These are phyloP conservation scores for Leonotis leonurus DNA, from an alignment of 257 asterid genomes.

Conservation along the genomic window DNA sequence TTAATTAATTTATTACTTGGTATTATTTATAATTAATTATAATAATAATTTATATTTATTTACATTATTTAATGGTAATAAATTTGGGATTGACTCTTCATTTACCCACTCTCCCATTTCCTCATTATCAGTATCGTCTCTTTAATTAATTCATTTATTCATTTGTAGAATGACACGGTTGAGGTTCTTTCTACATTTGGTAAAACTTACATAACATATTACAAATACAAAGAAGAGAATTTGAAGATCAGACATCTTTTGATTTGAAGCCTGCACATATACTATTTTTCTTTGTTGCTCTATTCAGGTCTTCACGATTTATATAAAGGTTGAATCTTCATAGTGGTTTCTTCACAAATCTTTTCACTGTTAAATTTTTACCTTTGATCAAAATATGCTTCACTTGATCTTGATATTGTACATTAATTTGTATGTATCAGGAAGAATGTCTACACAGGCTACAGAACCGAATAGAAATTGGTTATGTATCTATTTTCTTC, in stretches of 20 bases:
- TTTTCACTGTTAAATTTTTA: not conserved
- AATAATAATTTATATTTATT: too few relatives aligned
- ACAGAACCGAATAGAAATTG: constrained; percentile 76
- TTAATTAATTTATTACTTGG: too few relatives aligned
- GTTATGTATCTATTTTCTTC: constrained; percentile 31
- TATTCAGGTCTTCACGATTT: not conserved
- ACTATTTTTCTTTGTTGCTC: constrained; percentile 11
- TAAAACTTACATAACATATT: not conserved
- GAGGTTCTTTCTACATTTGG: not conserved
- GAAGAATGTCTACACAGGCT: constrained; percentile 83
- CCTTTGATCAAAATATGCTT: not conserved
- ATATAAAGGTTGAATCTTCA: not conserved
- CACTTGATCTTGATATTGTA: constrained; percentile 22
- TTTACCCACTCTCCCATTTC: too few relatives aligned
- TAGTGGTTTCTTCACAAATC: not conserved
- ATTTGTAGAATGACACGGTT: not conserved
- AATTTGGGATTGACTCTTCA: too few relatives aligned
- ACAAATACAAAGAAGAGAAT: constrained; percentile 51
- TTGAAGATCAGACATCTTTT: constrained; percentile 87
- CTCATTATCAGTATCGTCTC: too few relatives aligned
- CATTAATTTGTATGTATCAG: constrained; percentile 31
- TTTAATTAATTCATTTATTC: too few relatives aligned
- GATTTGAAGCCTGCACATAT: constrained; percentile 90
- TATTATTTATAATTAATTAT: too few relatives aligned
- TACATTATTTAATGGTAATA: too few relatives aligned